These are phyloP conservation scores for Eutrema japonicum DNA, from an alignment of 345 rosid genomes.

Conservation along the genomic window DNA sequence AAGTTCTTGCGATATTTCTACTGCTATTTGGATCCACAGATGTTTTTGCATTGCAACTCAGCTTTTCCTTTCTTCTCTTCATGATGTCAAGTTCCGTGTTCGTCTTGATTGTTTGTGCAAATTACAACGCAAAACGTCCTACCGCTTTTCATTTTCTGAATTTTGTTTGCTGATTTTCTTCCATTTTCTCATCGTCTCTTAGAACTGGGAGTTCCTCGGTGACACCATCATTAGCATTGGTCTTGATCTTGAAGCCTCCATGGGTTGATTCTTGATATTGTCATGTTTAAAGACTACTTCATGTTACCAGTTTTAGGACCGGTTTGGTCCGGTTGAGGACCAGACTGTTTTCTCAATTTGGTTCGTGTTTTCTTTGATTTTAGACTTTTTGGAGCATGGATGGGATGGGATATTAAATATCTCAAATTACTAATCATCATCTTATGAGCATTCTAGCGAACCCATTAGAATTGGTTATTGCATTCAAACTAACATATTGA, in stretches of 20 bases:
- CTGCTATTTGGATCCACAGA: constrained; percentile 12
- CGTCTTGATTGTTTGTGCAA: constrained; percentile 20
- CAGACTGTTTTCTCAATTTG: neutral
- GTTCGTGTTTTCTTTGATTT: constrained; percentile 2
- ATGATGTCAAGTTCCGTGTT: neutral
- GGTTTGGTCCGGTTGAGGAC: neutral
- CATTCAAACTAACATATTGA: constrained; percentile 14
- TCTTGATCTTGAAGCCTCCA: constrained; percentile 34
- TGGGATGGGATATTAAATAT: neutral
- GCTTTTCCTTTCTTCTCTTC: neutral
- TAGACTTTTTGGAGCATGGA: neutral
- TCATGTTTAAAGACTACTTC: constrained; percentile 7
- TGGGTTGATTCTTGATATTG: constrained; percentile 20
- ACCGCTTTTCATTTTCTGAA: neutral
- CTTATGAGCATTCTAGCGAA: neutral
- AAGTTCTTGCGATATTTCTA: neutral
- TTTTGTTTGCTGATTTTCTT: constrained; percentile 28
- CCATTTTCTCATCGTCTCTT: constrained; percentile 33
- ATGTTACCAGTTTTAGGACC: neutral
- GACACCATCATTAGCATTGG: constrained; percentile 38
- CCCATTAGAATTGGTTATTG: neutral
- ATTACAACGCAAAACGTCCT: neutral
- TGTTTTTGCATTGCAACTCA: neutral
- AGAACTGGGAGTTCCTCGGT: constrained; percentile 46
- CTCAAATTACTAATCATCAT: constrained; percentile 5